phyloP scores from a whole-genome alignment of 257 asterid species.

The Prunella vulgaris region DNA sequence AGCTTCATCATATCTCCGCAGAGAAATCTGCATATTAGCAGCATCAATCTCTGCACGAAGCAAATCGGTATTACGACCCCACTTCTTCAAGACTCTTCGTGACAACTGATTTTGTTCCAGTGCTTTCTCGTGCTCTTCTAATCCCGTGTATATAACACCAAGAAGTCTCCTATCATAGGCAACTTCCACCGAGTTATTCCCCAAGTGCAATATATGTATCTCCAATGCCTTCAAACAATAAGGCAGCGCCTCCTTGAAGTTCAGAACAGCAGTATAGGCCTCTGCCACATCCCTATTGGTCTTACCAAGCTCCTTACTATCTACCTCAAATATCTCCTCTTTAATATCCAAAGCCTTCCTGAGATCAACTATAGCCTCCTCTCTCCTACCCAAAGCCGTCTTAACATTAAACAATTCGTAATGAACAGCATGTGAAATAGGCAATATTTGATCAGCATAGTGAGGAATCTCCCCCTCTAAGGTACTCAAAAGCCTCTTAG shows the following conservation, averaged over 20 bases:
- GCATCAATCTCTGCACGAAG: slow-evolving; percentile 90
- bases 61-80: slow-evolving; percentile 78
- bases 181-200: slow-evolving; percentile 80
- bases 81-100: slow-evolving; percentile 67
- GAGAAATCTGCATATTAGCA: slow-evolving; percentile 86
- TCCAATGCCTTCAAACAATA: slow-evolving; percentile 85
- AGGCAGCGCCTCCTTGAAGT: slow-evolving; percentile 69
- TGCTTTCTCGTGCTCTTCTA: slow-evolving; percentile 78
- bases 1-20: slow-evolving; percentile 77
- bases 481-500: slow-evolving; percentile 60
- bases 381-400: slow-evolving; percentile 89
- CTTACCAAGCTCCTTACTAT: slow-evolving; percentile 74
- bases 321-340: slow-evolving; percentile 60
- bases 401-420: slow-evolving; percentile 71
- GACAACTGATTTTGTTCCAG: slow-evolving; percentile 82
- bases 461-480: slow-evolving; percentile 46
- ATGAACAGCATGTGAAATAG: slow-evolving; percentile 71
- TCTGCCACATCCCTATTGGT: slow-evolving; percentile 84
- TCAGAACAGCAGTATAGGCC: slow-evolving; percentile 72
- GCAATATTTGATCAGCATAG: slow-evolving; percentile 45
- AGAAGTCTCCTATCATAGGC: slow-evolving; percentile 84
- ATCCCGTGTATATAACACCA: slow-evolving; percentile 80
- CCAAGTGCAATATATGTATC: slow-evolving; percentile 57
- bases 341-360: slow-evolving; percentile 74
- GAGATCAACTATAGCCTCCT: slow-evolving; percentile 79